Percentiles rank a stretch among this genome's conserved stretches.
phyloP scores from a whole-genome alignment of 345 rosid species.

The Acer saccharum region DNA sequence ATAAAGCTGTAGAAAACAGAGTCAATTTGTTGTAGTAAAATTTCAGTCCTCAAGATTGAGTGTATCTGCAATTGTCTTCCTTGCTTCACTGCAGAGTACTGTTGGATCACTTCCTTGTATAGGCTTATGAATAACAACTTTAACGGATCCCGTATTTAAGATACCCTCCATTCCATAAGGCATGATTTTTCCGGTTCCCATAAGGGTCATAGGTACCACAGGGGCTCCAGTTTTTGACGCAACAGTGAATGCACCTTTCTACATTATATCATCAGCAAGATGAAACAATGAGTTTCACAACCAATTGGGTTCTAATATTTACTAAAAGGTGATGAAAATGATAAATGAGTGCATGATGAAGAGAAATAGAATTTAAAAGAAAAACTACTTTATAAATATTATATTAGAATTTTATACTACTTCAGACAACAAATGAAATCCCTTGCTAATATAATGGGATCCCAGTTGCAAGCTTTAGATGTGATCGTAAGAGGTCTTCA shows the following conservation, averaged over 20 bases:
- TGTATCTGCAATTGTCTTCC: slow-evolving; percentile 54
- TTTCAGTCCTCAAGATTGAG: slow-evolving; percentile 39
- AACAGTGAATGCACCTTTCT: slow-evolving; percentile 95
- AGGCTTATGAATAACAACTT: slow-evolving; percentile 74
- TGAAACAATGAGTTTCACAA: slow-evolving; percentile 19
- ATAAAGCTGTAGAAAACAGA: background rate
- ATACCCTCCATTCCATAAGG: slow-evolving; percentile 83
- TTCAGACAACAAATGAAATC: too few species aligned
- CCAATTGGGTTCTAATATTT: background rate
- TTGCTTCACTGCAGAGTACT: slow-evolving; percentile 62
- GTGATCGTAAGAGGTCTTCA: background rate
- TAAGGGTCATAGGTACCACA: slow-evolving; percentile 76
- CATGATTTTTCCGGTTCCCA: slow-evolving; percentile 95
- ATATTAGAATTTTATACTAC: too few species aligned
- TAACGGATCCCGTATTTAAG: slow-evolving; percentile 64
- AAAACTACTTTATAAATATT: background rate
- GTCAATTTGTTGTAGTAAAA: background rate
- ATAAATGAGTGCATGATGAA: background rate
- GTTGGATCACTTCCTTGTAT: slow-evolving; percentile 66
- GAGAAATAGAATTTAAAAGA: background rate
- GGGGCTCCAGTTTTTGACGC: slow-evolving; percentile 85
- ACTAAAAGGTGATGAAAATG: background rate
- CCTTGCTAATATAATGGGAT: background rate
- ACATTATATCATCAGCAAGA: slow-evolving; percentile 25
- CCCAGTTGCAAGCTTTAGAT: background rate